Evolutionary conservation across 768 basidiomycete species (phyloP), one percentile per base, ranked within the genome.

Genomic region (Grammothele lineata): DNA sequence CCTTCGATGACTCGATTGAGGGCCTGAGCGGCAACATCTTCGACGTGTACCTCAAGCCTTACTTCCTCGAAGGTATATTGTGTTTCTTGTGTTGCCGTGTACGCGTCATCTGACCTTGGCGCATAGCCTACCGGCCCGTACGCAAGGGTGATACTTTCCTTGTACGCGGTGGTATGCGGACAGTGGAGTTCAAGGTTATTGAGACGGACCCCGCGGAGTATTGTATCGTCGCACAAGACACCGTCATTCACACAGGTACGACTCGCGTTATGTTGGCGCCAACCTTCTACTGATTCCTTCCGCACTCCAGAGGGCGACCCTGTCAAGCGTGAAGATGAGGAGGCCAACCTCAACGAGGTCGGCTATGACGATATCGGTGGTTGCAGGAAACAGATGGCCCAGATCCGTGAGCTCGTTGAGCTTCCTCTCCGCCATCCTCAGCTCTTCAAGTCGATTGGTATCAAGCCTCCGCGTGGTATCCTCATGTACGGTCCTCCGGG

Each of bases 361-460:
- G 96, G 96, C 18, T 99, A 99, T 65, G 96, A 99, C 61, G 96
- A 99, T 61, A 94, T 99, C 57, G 96, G 96, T 72, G 96, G 96
- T 34, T 97, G 95, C 75, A 83, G 96, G 62, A 99, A 99, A 66
- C 96, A 99, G 68, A 92, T 98, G 87, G 95, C 95, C 3, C 95
- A 98, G 67, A 98, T 99, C 52, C 93, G 96, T 68, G 96, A 98
- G 75, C 84, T 99, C 32, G 96, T 98, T 55, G 96, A 99, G 68
- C 77, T 99, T 3, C 96, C 96, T 25, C 79, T 98, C 35, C 92
- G 96, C 48, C 96, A 99, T 70, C 96, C 96, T 35, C 94, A 98
- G 70, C 81, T 99, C 12, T 99, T 98, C 86, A 99, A 99, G 66
- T 94, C 94, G 21, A 99, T 99, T 64, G 96, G 96, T 81, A 99